Evolutionary conservation across 2,329 filamentous ascomycete genomes (phyloP).

Genomic region (Claviceps sp.): DNA sequence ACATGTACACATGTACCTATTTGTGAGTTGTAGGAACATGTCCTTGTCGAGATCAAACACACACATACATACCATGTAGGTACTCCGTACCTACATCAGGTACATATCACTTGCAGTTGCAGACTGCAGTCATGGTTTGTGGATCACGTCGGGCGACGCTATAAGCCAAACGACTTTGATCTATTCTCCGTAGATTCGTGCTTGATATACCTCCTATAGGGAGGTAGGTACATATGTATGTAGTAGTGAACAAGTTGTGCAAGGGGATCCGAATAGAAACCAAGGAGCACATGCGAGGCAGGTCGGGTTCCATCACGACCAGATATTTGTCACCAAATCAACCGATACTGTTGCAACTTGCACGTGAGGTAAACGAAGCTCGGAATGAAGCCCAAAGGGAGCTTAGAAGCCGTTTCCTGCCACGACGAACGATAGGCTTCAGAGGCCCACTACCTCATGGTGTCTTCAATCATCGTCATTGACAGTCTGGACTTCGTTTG

Average conservation of each 20-base stretch:
- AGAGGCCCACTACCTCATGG: not conserved
- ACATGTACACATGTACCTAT: not conserved
- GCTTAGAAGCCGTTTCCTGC: too few relatives aligned
- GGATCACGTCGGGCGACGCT: not conserved
- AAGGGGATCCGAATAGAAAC: too few relatives aligned
- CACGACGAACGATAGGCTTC: too few relatives aligned
- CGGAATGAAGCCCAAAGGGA: too few relatives aligned
- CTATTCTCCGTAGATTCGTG: too few relatives aligned
- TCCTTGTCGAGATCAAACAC: not conserved
- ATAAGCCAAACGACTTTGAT: too few relatives aligned
- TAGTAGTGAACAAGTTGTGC: too few relatives aligned
- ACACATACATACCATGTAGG: too few relatives aligned
- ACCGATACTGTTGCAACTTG: not conserved
- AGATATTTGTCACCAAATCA: not conserved
- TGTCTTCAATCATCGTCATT: too few relatives aligned
- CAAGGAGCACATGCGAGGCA: not conserved
- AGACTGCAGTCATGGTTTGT: not conserved
- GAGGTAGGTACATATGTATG: too few relatives aligned
- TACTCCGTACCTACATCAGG: not conserved
- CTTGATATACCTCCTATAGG: too few relatives aligned
- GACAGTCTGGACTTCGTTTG: not conserved
- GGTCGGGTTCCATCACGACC: constrained; percentile 1
- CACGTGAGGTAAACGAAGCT: not conserved
- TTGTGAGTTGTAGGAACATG: not conserved
- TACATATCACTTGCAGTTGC: too few relatives aligned